A percentile compares a stretch with the other conserved stretches of the same genome.
phyloP scores from a whole-genome alignment of 2,329 filamentous ascomycete genomes.

The Xylaria sp. region DNA sequence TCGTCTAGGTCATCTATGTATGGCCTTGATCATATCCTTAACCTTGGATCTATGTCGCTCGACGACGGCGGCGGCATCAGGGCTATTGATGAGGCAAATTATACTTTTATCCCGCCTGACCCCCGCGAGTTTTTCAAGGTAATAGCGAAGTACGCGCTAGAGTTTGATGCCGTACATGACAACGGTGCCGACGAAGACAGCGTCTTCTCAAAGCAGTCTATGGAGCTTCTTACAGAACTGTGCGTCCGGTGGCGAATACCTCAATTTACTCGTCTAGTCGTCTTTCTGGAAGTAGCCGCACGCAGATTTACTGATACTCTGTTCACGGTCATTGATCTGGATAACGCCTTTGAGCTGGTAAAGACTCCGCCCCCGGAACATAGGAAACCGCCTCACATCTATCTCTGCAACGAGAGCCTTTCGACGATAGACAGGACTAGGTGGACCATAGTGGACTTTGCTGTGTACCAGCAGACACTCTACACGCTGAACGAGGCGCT shows the following conservation, averaged over 20 bases:
- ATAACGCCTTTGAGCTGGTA: conserved; percentile 78
- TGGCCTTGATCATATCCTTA: conserved; percentile 67
- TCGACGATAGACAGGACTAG: conserved; percentile 59
- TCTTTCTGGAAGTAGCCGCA: conserved; percentile 81
- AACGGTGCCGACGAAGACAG: conserved; percentile 52
- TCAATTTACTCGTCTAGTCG: conserved; percentile 74
- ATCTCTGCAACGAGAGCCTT: conserved; percentile 53
- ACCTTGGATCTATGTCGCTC: conserved; percentile 67
- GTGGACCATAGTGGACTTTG: conserved; percentile 72
- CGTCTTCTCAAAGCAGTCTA: conserved; percentile 74
- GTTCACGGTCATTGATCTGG: conserved; percentile 78
- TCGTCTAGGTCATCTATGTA: conserved; percentile 42
- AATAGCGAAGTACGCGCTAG: conserved; percentile 76
- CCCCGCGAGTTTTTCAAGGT: conserved; percentile 81
- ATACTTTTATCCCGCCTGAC: conserved; percentile 88
- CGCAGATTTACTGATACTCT: conserved; percentile 86
- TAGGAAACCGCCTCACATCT: conserved; percentile 64
- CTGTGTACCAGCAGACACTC: conserved; percentile 74
- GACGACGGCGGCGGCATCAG: conserved; percentile 56
- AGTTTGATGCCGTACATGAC: conserved; percentile 62
- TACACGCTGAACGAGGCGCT: conserved; percentile 77
- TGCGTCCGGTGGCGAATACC: conserved; percentile 89
- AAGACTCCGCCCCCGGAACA: conserved; percentile 71
- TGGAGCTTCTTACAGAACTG: conserved; percentile 82
- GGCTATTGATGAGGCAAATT: conserved; percentile 66